Evolutionary conservation across 106 monocot species (phyloP), one percentile per base, ranked within the genome.

Genomic region (Apostasia shenzhenica): DNA sequence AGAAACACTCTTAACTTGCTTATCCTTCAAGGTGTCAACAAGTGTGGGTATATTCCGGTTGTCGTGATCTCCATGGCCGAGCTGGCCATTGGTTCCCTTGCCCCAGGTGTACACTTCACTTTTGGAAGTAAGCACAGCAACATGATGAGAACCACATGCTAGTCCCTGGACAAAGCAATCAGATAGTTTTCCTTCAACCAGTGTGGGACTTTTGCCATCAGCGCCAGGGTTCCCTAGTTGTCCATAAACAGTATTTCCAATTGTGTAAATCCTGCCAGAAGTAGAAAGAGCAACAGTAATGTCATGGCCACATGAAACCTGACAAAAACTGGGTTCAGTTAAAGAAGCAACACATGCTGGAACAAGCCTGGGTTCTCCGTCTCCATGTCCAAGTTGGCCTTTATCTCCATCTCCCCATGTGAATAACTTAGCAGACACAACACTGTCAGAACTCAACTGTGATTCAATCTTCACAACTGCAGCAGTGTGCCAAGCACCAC

Each of bases 341-440:
- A 83, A 75, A 57, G 82, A 66, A 67, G 45, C 57, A 48, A 83
- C 75, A 72, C 70, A 79, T 45, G 78, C 60, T 13, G 83, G 83
- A 51, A 79, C 8, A 8, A 83, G 67, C 67, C 66, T 78, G 7
- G 58, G 48, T 26, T 72, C 71, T 59, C 51, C 72, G 53, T 79
- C 78, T 56, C 74, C 83, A 79, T 79, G 83, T 14, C 82, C 82
- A 73, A 82, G 78, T 51, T 71, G 70, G 53, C 71, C 74, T 83
- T 83, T 74, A 75, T 83, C 83, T 8, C 78, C 83, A 79, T 83
- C 78, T 61, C 83, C 83, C 83, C 83, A 83, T 54, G 83, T 83
- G 61, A 83, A 83, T 64, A 83, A 70, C 51, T 61, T 72, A 3
- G 75, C 74, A 4, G 67, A 49, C 26, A 61, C 44, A 64, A 56